Percentiles rank a stretch among this genome's conserved stretches.
phyloP scores from a whole-genome alignment of 2,329 filamentous ascomycete genomes.

The Macrophomina tecta region DNA sequence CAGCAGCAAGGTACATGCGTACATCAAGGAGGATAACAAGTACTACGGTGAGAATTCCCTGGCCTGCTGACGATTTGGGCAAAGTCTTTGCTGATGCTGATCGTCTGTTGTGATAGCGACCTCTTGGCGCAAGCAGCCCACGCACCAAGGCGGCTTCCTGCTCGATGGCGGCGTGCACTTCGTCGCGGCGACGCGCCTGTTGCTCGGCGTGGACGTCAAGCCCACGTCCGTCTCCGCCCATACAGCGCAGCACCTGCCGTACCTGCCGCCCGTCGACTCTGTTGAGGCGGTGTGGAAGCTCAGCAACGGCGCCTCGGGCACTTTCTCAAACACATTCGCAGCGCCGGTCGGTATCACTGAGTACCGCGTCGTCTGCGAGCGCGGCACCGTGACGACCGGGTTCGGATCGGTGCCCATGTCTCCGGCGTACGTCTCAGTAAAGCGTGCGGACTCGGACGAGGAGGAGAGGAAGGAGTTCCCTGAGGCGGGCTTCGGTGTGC shows the following conservation, averaged over 20 bases:
- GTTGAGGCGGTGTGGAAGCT: slow-evolving; percentile 60
- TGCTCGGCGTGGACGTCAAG: slow-evolving; percentile 55
- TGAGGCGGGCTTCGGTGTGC: slow-evolving; percentile 60
- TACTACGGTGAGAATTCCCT: slow-evolving; percentile 47
- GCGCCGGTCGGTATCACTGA: slow-evolving; percentile 60
- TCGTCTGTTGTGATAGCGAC: slow-evolving; percentile 46
- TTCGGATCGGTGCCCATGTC: slow-evolving; percentile 47
- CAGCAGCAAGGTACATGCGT: slow-evolving; percentile 52
- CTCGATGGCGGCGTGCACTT: slow-evolving; percentile 79
- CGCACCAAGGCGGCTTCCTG: slow-evolving; percentile 77
- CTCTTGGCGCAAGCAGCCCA: slow-evolving; percentile 70
- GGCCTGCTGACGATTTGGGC: no score
- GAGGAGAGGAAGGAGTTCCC: slow-evolving; percentile 46
- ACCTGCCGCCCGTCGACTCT: slow-evolving; percentile 71
- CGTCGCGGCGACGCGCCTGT: slow-evolving; percentile 65
- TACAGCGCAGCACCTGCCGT: slow-evolving; percentile 59
- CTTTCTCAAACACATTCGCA: slow-evolving; percentile 64
- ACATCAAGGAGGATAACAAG: slow-evolving; percentile 58
- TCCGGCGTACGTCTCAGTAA: slow-evolving; percentile 31
- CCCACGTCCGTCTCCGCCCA: slow-evolving; percentile 60
- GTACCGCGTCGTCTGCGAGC: slow-evolving; percentile 64
- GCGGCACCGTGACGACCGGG: slow-evolving; percentile 59
- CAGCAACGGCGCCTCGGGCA: slow-evolving; percentile 61
- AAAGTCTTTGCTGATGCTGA: no score
- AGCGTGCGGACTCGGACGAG: slow-evolving; percentile 43